These are phyloP conservation scores for Radiomyces spectabilis DNA, from an alignment of 192 early-diverging fungal genomes.

Conservation along the genomic window DNA sequence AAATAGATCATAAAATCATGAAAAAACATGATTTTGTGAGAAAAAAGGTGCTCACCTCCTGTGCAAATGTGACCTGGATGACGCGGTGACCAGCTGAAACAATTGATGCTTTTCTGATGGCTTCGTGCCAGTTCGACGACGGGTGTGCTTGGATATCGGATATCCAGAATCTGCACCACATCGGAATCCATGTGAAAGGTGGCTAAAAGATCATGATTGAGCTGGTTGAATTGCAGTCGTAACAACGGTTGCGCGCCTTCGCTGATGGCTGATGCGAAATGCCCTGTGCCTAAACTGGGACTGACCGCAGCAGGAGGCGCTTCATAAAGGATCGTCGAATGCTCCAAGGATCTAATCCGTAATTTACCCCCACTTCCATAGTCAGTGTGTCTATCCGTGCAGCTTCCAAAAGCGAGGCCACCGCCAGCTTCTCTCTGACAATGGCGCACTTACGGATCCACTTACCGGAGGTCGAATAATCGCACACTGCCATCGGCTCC, in stretches of 20 bases:
- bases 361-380: not conserved
- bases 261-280: not conserved
- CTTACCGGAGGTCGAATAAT: slow-evolving; percentile 86
- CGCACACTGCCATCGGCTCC: slow-evolving; percentile 94
- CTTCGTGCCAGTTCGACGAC: slow-evolving; percentile 65
- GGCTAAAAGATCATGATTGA: slow-evolving; percentile 86
- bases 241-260: slow-evolving; percentile 52
- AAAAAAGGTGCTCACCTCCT: slow-evolving; percentile 57
- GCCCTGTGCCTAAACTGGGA: slow-evolving; percentile 14
- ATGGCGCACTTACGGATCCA: too few relatives aligned
- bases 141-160: slow-evolving; percentile 79
- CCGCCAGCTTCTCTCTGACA: too few relatives aligned
- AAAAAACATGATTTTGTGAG: too few relatives aligned
- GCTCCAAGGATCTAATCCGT: slow-evolving; percentile 69
- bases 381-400: too few relatives aligned
- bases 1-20: too few relatives aligned
- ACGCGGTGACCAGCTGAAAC: slow-evolving; percentile 81
- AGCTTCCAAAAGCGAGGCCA: too few relatives aligned
- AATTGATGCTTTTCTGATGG: slow-evolving; percentile 72
- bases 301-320: slow-evolving; percentile 39
- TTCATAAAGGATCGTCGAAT: slow-evolving; percentile 96
- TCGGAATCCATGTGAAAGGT: slow-evolving; percentile 81
- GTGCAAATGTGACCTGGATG: slow-evolving; percentile 71
- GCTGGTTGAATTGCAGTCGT: slow-evolving; percentile 79
- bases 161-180: slow-evolving; percentile 77